Percentiles rank a stretch among this genome's conserved stretches.
Evolutionary conservation across 2,329 filamentous ascomycete species (phyloP).

Genomic region (Aulographum hederae): DNA sequence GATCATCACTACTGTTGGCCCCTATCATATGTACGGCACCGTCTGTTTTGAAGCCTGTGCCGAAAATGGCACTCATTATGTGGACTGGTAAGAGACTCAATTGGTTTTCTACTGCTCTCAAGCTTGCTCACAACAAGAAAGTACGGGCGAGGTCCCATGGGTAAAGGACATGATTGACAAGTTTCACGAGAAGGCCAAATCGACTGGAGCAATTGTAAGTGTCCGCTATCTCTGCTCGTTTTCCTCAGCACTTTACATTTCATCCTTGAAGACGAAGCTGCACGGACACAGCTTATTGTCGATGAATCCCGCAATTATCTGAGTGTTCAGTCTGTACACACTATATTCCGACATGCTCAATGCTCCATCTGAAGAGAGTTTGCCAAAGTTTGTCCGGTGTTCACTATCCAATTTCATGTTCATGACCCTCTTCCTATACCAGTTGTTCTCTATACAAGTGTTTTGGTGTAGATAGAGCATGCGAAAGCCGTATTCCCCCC

Average conservation of each 20-base stretch:
- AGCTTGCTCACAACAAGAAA: conserved; percentile 9
- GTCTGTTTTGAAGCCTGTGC: conserved; percentile 47
- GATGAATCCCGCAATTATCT: too few relatives aligned
- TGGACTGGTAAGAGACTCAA: conserved; percentile 35
- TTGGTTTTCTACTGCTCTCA: too few relatives aligned
- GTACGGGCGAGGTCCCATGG: conserved; percentile 47
- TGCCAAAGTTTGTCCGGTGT: too few relatives aligned
- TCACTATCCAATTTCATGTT: neutral
- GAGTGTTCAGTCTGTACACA: too few relatives aligned
- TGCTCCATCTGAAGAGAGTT: too few relatives aligned
- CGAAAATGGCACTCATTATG: conserved; percentile 45
- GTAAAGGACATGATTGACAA: conserved; percentile 41
- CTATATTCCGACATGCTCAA: too few relatives aligned
- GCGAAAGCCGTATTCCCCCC: too few relatives aligned
- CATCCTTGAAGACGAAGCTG: neutral
- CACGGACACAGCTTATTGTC: too few relatives aligned
- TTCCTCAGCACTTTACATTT: conserved; percentile 2
- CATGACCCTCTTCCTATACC: too few relatives aligned
- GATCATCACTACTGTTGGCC: conserved; percentile 43
- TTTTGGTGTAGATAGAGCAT: too few relatives aligned
- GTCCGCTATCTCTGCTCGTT: too few relatives aligned
- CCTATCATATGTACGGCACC: conserved; percentile 45
- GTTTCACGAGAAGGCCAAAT: conserved; percentile 40
- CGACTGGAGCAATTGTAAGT: conserved; percentile 40
- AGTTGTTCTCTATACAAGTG: too few relatives aligned